Percentiles rank a stretch among this genome's conserved stretches.
These are phyloP conservation scores for Vitis hybrid DNA, from an alignment of 177 flowering plant species.

Conservation along the genomic window DNA sequence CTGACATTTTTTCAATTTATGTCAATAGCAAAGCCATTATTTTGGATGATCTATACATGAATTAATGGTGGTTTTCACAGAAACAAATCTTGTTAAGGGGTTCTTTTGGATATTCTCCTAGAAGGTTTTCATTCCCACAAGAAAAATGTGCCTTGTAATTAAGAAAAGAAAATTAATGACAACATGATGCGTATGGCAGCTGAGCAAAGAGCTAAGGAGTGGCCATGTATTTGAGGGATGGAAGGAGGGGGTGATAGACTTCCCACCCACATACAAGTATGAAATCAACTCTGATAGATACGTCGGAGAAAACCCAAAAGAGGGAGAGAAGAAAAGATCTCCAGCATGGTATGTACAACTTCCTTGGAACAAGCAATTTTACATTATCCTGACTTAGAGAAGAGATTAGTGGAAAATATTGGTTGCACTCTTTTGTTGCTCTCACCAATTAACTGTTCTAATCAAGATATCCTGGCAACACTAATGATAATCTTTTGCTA, in stretches of 20 bases:
- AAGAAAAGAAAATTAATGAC: slow-evolving; percentile 4
- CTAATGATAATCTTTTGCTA: background rate
- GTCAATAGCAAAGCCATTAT: too few relatives aligned
- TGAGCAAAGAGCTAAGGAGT: slow-evolving; percentile 60
- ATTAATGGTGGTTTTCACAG: too few relatives aligned
- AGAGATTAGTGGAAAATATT: background rate
- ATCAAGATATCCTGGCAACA: background rate
- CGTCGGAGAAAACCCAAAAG: slow-evolving; percentile 77
- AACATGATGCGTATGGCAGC: slow-evolving; percentile 45
- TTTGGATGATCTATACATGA: too few relatives aligned
- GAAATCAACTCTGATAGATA: slow-evolving; percentile 75
- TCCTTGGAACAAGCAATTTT: slow-evolving; percentile 1
- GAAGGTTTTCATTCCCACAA: background rate
- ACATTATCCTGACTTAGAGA: background rate
- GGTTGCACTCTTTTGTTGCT: too few relatives aligned
- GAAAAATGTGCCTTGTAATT: background rate
- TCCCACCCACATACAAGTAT: slow-evolving; percentile 96
- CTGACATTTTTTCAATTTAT: too few relatives aligned
- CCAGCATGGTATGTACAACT: slow-evolving; percentile 80
- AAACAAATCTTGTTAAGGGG: too few relatives aligned
- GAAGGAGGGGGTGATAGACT: slow-evolving; percentile 83
- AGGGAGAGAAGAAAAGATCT: slow-evolving; percentile 93
- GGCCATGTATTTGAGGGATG: slow-evolving; percentile 94
- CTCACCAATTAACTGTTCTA: background rate
- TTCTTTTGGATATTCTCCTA: too few relatives aligned